Evolutionary conservation across 2,329 filamentous ascomycete species (phyloP).

Genomic region (Paraphaeosphaeria minitans): DNA sequence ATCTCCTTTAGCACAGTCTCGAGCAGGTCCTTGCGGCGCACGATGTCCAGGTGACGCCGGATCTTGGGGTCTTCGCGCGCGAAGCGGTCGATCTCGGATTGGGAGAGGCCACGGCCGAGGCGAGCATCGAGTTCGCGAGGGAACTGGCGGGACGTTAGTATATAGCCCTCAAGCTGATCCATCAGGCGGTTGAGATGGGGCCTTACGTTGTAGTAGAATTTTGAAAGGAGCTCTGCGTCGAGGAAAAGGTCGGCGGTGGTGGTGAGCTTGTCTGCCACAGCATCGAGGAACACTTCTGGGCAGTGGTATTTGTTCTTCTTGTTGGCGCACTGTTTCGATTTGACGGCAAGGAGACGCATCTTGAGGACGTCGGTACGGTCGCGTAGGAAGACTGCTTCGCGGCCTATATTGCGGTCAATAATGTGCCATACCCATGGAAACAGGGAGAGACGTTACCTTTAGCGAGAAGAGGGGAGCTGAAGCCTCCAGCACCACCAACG

Average conservation of each 20-base stretch:
- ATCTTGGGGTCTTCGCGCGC: constrained; percentile 93
- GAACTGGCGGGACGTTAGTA: constrained; percentile 58
- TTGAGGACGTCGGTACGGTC: constrained; percentile 89
- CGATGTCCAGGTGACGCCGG: constrained; percentile 85
- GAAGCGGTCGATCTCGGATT: constrained; percentile 84
- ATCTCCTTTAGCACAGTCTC: constrained; percentile 96
- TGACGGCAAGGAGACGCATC: constrained; percentile 85
- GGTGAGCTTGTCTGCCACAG: constrained; percentile 92
- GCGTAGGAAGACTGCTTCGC: constrained; percentile 91
- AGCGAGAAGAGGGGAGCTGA: constrained; percentile 82
- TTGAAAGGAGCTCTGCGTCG: constrained; percentile 93
- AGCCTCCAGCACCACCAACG: constrained; percentile 85
- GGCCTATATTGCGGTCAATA: constrained; percentile 60
- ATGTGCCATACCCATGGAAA: neutral
- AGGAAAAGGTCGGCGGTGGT: constrained; percentile 95
- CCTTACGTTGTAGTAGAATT: constrained; percentile 85
- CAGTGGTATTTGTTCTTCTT: constrained; percentile 94
- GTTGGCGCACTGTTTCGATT: constrained; percentile 84
- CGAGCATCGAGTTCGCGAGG: constrained; percentile 87
- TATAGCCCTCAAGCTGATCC: neutral
- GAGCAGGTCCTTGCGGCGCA: constrained; percentile 86
- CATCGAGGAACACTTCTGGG: constrained; percentile 96
- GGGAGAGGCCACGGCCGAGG: constrained; percentile 78
- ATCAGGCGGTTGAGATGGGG: neutral
- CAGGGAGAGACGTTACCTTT: constrained; percentile 64